Percentiles rank a stretch among this genome's conserved stretches.
Evolutionary conservation across 805 yeast species (phyloP).

Genomic region (Metschnikowia santaceciliae): DNA sequence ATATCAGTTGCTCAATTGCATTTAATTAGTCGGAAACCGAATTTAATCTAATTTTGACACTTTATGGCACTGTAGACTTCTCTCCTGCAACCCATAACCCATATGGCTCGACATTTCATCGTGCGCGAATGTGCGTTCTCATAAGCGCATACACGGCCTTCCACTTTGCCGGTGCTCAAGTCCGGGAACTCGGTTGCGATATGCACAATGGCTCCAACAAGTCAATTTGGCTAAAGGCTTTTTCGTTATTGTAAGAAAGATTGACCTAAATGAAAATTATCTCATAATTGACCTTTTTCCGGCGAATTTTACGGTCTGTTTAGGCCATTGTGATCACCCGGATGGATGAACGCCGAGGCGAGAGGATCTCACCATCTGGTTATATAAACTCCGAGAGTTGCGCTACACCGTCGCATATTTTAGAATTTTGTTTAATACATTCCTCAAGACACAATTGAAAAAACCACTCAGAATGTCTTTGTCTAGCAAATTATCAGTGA

Average conservation of each 20-base stretch:
- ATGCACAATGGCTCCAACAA: not conserved
- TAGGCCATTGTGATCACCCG: not conserved
- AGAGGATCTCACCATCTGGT: not conserved
- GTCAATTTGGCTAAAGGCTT: not conserved
- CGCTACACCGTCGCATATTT: not conserved
- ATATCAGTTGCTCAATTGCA: no score
- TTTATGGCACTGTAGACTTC: not conserved
- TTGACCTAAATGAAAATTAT: no score
- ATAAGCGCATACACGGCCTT: slow-evolving; percentile 2
- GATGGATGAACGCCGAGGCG: slow-evolving; percentile 6
- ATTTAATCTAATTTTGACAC: not conserved
- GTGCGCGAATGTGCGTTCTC: slow-evolving; percentile 1
- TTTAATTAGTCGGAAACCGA: not conserved
- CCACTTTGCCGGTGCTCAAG: not conserved
- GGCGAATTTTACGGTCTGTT: not conserved
- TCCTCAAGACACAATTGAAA: slow-evolving; percentile 9
- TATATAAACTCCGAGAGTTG: slow-evolving; percentile 5
- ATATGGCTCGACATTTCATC: not conserved
- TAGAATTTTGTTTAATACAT: slow-evolving; percentile 2
- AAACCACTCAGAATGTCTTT: slow-evolving; percentile 64
- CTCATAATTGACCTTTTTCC: not conserved
- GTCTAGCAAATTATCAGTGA: slow-evolving; percentile 87
- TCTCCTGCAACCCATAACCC: not conserved
- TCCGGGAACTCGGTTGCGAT: not conserved
- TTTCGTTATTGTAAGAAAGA: no score